Conservation (phyloP, 2,329 filamentous ascomycete genomes). For the Colletotrichum chrysophilum region DNA sequence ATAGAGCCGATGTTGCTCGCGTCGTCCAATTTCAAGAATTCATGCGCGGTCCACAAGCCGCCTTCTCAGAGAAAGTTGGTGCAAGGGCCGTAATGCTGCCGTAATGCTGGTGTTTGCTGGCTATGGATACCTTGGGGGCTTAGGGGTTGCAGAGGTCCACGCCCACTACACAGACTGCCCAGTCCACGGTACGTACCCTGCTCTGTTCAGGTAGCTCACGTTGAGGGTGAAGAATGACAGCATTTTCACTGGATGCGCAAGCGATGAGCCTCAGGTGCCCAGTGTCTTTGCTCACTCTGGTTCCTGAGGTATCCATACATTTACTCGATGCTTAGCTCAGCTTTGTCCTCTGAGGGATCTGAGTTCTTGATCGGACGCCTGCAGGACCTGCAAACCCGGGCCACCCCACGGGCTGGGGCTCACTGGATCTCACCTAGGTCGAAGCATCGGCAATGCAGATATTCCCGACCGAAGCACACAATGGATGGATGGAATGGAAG, state of each 20-base stretch:
- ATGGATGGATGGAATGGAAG: not conserved
- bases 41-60: conserved; percentile 22
- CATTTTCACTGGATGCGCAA: not conserved
- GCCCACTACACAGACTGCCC: not conserved
- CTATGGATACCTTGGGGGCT: not conserved
- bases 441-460: not conserved
- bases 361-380: not conserved
- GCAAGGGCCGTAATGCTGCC: conserved; percentile 14
- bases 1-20: not conserved
- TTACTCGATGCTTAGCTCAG: not conserved
- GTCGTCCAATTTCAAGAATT: conserved; percentile 26
- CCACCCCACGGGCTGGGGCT: too few species aligned
- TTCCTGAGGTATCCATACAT: not conserved
- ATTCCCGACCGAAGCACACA: not conserved
- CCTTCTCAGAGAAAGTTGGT: conserved; percentile 6
- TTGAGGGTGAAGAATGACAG: not conserved
- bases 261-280: not conserved
- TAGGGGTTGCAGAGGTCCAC: not conserved
- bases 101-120: not conserved
- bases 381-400: not conserved
- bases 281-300: not conserved
- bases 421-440: not conserved
- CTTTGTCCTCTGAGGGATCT: not conserved
- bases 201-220: not conserved
- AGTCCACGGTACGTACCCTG: not conserved